These are phyloP conservation scores for Quercus parvula DNA, from an alignment of 306 rosid genomes.

Conservation along the genomic window DNA sequence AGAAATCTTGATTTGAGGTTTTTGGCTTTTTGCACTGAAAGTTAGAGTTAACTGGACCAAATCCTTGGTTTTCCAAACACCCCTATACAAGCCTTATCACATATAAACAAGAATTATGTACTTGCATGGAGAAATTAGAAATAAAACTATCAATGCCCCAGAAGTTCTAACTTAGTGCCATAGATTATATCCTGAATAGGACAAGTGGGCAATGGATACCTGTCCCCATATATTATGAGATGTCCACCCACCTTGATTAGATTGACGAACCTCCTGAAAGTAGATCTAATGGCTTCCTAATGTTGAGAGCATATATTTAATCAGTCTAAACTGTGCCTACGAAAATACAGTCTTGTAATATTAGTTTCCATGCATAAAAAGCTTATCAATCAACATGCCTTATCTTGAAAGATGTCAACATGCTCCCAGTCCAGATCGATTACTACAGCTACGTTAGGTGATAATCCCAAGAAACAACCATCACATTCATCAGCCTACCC, in stretches of 20 bases:
- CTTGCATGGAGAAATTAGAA: not conserved
- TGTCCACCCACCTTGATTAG: conserved; percentile 23
- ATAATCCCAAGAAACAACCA: conserved; percentile 20
- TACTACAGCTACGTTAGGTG: conserved; percentile 21
- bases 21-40: not conserved
- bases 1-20: not conserved
- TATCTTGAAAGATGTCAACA: conserved; percentile 24
- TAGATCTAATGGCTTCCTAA: conserved; percentile 27
- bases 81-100: not conserved
- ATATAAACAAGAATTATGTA: not conserved
- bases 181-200: not conserved
- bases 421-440: conserved; percentile 31
- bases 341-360: not conserved
- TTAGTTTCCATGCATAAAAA: not conserved
- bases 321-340: not conserved
- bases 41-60: not conserved
- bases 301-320: not conserved
- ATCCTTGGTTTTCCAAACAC: not conserved
- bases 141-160: not conserved
- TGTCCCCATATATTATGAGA: conserved; percentile 30
- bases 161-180: not conserved
- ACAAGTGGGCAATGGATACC: conserved; percentile 1
- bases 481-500: conserved; percentile 37
- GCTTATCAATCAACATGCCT: conserved; percentile 5
- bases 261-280: conserved; percentile 24